Percentiles rank a stretch among this genome's conserved stretches.
Evolutionary conservation across 257 asterid genomes (phyloP).

Genomic region (Echium plantagineum): DNA sequence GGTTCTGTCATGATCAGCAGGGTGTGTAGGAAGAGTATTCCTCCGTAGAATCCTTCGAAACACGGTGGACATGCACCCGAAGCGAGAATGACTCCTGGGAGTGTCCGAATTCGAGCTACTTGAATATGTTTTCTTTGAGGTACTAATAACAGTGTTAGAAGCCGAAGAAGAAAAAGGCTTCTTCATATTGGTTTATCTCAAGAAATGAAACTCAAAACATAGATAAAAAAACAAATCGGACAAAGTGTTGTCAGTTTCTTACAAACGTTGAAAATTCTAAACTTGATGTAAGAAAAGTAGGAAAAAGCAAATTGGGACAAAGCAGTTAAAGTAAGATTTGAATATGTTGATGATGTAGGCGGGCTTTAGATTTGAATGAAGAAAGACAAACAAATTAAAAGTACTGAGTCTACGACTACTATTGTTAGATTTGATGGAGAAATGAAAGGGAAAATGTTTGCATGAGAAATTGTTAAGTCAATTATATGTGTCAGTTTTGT

Average conservation of each 20-base stretch:
- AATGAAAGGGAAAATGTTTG: slow-evolving; percentile 15
- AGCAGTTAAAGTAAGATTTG: slow-evolving; percentile 21
- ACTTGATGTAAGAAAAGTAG: slow-evolving; percentile 5
- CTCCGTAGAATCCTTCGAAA: slow-evolving; percentile 56
- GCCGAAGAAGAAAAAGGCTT: slow-evolving; percentile 24
- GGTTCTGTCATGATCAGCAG: slow-evolving; percentile 16
- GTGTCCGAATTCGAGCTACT: neutral
- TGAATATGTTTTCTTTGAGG: slow-evolving; percentile 7
- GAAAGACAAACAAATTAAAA: too few relatives aligned
- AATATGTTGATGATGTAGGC: slow-evolving; percentile 18
- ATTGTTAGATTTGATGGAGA: slow-evolving; percentile 14
- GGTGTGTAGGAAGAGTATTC: slow-evolving; percentile 21
- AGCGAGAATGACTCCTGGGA: slow-evolving; percentile 8
- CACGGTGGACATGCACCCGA: slow-evolving; percentile 33
- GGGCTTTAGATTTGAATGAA: slow-evolving; percentile 26
- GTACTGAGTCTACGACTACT: too few relatives aligned
- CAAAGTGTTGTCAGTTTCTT: slow-evolving; percentile 7
- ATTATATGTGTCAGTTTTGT: slow-evolving; percentile 17
- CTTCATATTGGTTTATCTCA: slow-evolving; percentile 19
- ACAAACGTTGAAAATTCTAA: slow-evolving; percentile 20
- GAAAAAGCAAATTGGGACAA: slow-evolving; percentile 17
- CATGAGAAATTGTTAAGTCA: slow-evolving; percentile 25
- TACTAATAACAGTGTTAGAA: slow-evolving; percentile 9
- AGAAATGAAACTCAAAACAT: neutral
- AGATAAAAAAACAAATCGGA: slow-evolving; percentile 6